Evolutionary conservation across 768 basidiomycete genomes (phyloP).

Genomic region (Leccinum rimulosum): DNA sequence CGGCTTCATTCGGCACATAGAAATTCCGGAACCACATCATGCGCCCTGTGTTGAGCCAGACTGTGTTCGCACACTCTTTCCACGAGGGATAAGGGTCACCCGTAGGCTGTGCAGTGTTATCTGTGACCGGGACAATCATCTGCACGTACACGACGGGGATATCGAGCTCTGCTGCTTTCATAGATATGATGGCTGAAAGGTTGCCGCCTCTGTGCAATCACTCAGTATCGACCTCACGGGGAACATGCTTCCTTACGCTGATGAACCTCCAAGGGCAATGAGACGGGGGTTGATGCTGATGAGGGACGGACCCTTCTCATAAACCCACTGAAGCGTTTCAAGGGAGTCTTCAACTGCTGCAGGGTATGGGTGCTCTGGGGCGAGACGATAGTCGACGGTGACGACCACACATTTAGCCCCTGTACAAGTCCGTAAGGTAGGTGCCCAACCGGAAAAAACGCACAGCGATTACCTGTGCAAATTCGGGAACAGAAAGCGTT

Average conservation of each 20-base stretch:
- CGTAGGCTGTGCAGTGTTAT: constrained; percentile 59
- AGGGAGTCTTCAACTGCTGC: constrained; percentile 33
- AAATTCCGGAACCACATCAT: constrained; percentile 75
- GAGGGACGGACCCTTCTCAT: constrained; percentile 40
- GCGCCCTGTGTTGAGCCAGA: constrained; percentile 57
- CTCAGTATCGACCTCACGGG: neutral
- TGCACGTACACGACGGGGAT: constrained; percentile 61
- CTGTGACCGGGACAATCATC: constrained; percentile 71
- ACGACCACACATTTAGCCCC: constrained; percentile 35
- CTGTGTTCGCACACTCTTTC: constrained; percentile 57
- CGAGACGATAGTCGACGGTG: constrained; percentile 34
- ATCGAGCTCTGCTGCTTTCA: constrained; percentile 52
- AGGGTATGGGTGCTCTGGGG: constrained; percentile 34
- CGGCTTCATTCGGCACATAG: constrained; percentile 62
- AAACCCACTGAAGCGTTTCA: constrained; percentile 37
- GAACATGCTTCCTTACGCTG: constrained; percentile 44
- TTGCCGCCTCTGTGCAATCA: constrained; percentile 60
- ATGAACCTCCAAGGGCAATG: constrained; percentile 73
- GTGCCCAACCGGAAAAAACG: neutral
- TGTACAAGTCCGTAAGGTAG: constrained; percentile 3
- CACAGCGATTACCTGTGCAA: constrained; percentile 24
- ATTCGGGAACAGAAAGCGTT: constrained; percentile 48
- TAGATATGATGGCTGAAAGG: constrained; percentile 62
- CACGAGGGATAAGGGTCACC: constrained; percentile 46
- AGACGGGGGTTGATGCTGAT: constrained; percentile 48